These are phyloP conservation scores for Penicillium frequentans DNA, from an alignment of 2,329 filamentous ascomycete species.

Conservation along the genomic window DNA sequence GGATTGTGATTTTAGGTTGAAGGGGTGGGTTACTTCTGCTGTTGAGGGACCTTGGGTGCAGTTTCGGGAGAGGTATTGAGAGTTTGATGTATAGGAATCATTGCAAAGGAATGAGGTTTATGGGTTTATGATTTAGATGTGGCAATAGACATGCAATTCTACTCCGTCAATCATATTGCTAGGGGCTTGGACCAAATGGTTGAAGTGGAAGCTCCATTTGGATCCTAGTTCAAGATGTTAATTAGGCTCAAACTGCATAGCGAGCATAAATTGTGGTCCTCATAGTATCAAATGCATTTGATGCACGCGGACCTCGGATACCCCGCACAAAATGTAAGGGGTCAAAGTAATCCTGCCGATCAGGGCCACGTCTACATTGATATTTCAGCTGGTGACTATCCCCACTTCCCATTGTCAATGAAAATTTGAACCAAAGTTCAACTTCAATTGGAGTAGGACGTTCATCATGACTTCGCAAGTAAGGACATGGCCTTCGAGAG, in stretches of 20 bases:
- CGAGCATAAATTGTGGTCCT: background rate
- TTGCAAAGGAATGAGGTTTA: too few species aligned
- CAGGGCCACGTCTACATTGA: background rate
- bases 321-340: slow-evolving; percentile 19
- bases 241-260: background rate
- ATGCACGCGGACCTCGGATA: slow-evolving; percentile 24
- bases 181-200: too few species aligned
- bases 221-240: background rate
- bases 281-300: background rate
- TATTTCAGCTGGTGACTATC: background rate
- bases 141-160: too few species aligned
- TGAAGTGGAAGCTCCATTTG: too few species aligned
- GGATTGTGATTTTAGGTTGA: too few species aligned
- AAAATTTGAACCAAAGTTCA: background rate
- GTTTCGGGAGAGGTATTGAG: too few species aligned
- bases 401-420: background rate
- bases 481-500: slow-evolving; percentile 31
- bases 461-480: slow-evolving; percentile 11
- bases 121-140: too few species aligned
- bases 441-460: background rate
- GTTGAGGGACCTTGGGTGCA: too few species aligned
- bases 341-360: background rate
- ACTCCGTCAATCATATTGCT: too few species aligned
- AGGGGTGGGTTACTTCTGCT: too few species aligned
- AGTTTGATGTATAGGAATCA: too few species aligned